Evolutionary conservation across 768 basidiomycete genomes (phyloP), one percentile per base, ranked within the genome.

Genomic region (Tricholoma sp.): DNA sequence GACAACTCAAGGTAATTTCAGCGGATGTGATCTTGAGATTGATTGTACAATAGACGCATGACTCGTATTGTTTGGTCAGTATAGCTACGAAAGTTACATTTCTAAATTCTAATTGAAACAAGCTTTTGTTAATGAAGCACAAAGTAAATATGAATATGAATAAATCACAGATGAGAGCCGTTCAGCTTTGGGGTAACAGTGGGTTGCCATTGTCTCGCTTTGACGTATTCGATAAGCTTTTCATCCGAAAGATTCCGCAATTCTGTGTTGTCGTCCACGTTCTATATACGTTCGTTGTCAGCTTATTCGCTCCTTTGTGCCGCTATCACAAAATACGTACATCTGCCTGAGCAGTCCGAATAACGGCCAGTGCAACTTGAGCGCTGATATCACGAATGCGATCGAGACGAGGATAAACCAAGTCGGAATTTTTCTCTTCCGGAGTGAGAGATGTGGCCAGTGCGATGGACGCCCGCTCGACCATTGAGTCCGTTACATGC

Each of bases 331-430:
- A 29, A 48, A 11, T 2, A 68, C 79, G 59, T 58, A 85, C 85
- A 60, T 85, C 84, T 51, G 77, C 75, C 62, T 89, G 87, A 11
- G 87, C 85, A 28, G 80, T 74, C 44, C 81, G 74, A 42, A 89
- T 76, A 28, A 89, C 85, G n/a, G 79, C 75, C 39, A 78, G 62
- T 13, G 88, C 84, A 50, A 91, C 81, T 45, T 69, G 59, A 4
- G 82, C 82, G 53, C 84, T 85, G 60, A 90, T 79, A 49, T 85
- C 83, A 24, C 89, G 75, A 61, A 90, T 81, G 15, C 89, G 79
- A 6, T 69, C 73, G 15, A 91, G 74, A 28, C 86, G 80, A 8
- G 89, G 89, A 60, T 90, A 91, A 10, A 91, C 76, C 34, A 89
- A 67, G 4, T 78, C 80, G 2, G 75, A 72, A 0, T 70, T 75